Conservation (phyloP, 2,329 filamentous ascomycete species). For the Cordyceps militaris region DNA sequence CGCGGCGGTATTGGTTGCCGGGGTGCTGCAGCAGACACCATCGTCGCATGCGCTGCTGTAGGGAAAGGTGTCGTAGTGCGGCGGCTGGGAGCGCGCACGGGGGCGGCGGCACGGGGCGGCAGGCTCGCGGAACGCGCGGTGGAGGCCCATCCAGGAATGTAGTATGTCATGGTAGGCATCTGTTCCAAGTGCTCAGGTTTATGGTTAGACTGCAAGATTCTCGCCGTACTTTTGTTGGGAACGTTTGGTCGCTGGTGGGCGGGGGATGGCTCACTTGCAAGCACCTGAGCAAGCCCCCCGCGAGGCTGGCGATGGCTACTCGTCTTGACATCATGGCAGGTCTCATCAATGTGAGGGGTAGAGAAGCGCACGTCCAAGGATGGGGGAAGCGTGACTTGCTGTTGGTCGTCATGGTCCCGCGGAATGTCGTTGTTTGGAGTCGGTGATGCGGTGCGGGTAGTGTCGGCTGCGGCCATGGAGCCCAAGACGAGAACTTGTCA, state of each 20-base stretch:
- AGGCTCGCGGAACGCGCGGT: not conserved
- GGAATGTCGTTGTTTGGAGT: not conserved
- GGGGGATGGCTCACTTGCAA: not conserved
- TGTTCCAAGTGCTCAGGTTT: not conserved
- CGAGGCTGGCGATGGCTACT: not conserved
- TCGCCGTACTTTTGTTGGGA: not conserved
- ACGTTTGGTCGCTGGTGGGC: too few species aligned
- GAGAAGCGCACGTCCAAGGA: not conserved
- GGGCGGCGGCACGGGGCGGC: not conserved
- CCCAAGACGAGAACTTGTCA: not conserved
- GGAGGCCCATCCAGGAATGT: conserved; percentile 6
- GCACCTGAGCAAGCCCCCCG: conserved; percentile 7
- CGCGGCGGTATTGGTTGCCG: not conserved
- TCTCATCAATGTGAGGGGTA: not conserved
- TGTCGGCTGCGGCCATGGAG: not conserved
- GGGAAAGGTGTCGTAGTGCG: conserved; percentile 4
- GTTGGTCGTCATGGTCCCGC: not conserved
- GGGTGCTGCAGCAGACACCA: not conserved
- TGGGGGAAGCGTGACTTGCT: not conserved
- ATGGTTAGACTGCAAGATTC: not conserved
- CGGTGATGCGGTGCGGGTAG: not conserved
- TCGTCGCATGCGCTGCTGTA: not conserved
- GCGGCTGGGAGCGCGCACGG: not conserved
- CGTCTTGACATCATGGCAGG: conserved; percentile 1
- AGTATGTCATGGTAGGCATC: conserved; percentile 4